A percentile compares a stretch with the other conserved stretches of the same genome.
These are phyloP conservation scores for Taiozyma onychis DNA, from an alignment of 1,139 yeast species.

Conservation along the genomic window DNA sequence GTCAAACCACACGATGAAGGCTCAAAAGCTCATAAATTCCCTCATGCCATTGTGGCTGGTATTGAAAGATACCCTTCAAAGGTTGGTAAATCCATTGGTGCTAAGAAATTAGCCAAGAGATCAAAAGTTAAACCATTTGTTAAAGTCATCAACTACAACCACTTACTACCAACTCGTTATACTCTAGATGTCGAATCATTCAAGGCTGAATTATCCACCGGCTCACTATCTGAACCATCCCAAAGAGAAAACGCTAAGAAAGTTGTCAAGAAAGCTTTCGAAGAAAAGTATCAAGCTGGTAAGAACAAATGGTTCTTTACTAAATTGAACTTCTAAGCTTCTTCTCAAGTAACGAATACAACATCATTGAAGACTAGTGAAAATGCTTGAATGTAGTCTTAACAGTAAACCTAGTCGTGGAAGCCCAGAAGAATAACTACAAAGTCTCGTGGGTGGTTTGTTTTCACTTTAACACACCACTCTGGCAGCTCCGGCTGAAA, in stretches of 20 bases:
- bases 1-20: conserved; percentile 99
- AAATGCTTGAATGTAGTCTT: not conserved
- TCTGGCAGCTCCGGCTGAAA: too few relatives aligned
- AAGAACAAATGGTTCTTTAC: conserved; percentile 99
- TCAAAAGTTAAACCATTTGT: conserved; percentile 99
- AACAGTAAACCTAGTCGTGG: too few relatives aligned
- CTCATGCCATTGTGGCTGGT: conserved; percentile 99
- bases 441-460: too few relatives aligned
- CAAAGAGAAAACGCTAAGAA: conserved; percentile 99
- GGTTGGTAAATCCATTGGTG: conserved; percentile 93
- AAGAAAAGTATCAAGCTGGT: conserved; percentile 99
- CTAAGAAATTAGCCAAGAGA: conserved; percentile 96
- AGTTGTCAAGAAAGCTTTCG: conserved; percentile 97
- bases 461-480: not conserved
- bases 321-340: conserved; percentile 86
- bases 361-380: not conserved
- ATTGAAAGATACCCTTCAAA: conserved; percentile 98
- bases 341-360: not conserved
- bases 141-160: conserved; percentile 99
- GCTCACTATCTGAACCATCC: conserved; percentile 95
- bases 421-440: too few relatives aligned
- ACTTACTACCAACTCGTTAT: conserved; percentile 99
- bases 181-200: conserved; percentile 94
- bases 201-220: conserved; percentile 88
- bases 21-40: conserved; percentile 97